A percentile compares a stretch with the other conserved stretches of the same genome.
These are phyloP conservation scores for Solanum clarkiae DNA, from an alignment of 257 asterid genomes.

Conservation along the genomic window DNA sequence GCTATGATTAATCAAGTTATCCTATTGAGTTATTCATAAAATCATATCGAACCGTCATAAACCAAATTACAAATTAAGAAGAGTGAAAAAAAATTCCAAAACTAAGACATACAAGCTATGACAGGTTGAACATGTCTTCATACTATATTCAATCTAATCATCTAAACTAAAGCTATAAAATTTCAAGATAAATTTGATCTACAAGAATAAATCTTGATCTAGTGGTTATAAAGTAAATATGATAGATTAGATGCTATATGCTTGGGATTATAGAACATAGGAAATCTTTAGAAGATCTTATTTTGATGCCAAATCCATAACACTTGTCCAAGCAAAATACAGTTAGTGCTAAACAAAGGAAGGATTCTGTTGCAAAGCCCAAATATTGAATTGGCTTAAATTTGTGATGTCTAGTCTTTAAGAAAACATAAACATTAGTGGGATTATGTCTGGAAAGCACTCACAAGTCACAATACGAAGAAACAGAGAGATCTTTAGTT, in stretches of 20 bases:
- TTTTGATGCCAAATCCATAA: background rate
- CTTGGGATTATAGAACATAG: background rate
- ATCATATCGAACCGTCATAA: background rate
- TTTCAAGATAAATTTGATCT: background rate
- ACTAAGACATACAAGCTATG: background rate
- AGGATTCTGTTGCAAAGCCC: background rate
- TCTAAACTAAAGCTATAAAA: background rate
- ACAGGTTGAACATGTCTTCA: background rate
- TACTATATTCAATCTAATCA: background rate
- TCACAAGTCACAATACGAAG: background rate
- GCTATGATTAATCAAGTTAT: background rate
- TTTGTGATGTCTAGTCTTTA: slow-evolving; percentile 4
- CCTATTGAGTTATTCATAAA: background rate
- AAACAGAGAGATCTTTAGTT: background rate
- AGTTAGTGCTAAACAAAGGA: background rate
- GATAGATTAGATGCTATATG: background rate
- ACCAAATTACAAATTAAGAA: background rate
- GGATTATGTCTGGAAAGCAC: background rate
- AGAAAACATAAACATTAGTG: background rate
- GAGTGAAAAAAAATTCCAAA: background rate
- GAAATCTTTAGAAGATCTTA: background rate
- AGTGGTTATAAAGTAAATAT: background rate
- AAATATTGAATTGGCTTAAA: background rate
- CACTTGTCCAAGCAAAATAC: background rate
- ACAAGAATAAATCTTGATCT: background rate